Base-by-base conservation (phyloP, 306 rosid genomes). In the Vicia faba region DNA sequence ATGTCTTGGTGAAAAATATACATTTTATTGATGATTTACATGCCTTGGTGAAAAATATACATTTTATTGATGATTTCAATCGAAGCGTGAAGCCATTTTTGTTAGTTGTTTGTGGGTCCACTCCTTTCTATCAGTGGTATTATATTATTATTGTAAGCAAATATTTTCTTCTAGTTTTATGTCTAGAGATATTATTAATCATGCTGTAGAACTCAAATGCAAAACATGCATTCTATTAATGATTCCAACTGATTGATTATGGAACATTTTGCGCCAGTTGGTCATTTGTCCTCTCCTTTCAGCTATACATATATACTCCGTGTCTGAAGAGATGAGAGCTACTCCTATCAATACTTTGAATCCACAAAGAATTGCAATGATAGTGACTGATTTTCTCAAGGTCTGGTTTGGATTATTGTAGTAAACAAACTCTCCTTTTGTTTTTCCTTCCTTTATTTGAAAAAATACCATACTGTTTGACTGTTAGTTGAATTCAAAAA, bases 311-410 rank as follows among this genome's bases (percentile, higher is more conserved):
- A 68, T 93, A 54, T 89, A 82, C 75, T 70, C 90, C 40, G 98
- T 93, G 11, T 28, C 79, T 67, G 97, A 93, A 88, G 96, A 93
- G 80, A 89, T 89, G 91, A 88, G 84, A 74, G 97, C 98, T 5
- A 70, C 91, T 71, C 97, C 98, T 23, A 66, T 93, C 70, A 86
- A 89, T 81, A 93, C 98, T 26, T 75, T 93, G 79, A 89, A 89
- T 83, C 95, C 97, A 10, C 96, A 82, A 82, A 88, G 97, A 81
- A 88, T 97, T 25, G 97, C 95, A 31, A 75, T 93, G 91, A 63
- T 93, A 41, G 95, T 93, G 66, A 88, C 96, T 25, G 89, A 93
- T 88, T 93, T 84, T 76, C 59, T 93, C 49, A 78, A 86, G 95
- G 96, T 85, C 29, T 67, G 76, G 75, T 70, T 50, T 11, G 10